Evolutionary conservation across 306 rosid species (phyloP).

Genomic region (Ormosia emarginata): DNA sequence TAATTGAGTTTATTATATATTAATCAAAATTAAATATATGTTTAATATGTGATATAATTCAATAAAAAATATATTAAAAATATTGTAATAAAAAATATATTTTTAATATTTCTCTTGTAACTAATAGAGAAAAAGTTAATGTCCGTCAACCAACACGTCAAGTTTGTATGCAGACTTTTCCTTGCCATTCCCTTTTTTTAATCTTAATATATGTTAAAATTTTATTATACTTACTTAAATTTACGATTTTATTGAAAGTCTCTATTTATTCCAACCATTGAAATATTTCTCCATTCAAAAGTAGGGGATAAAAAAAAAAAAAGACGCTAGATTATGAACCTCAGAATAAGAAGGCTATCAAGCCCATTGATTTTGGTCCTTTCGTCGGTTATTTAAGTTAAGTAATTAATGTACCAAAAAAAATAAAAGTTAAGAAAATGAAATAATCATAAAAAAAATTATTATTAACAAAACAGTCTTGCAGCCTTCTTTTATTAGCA

Average conservation of each 20-base stretch:
- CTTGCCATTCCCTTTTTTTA: background rate
- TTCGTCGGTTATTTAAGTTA: background rate
- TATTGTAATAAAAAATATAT: too few species aligned
- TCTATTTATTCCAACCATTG: background rate
- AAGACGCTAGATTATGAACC: background rate
- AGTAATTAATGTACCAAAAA: too few species aligned
- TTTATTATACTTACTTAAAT: background rate
- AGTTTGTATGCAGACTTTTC: background rate
- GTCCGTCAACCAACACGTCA: background rate
- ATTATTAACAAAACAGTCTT: background rate
- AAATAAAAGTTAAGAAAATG: background rate
- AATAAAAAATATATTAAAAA: too few species aligned
- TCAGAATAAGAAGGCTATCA: background rate
- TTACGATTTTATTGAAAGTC: background rate
- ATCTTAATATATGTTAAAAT: background rate
- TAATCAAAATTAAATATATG: too few species aligned
- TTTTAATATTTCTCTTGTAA: background rate
- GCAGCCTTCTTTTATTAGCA: background rate
- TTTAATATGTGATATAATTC: too few species aligned
- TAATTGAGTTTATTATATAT: too few species aligned
- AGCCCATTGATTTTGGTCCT: background rate
- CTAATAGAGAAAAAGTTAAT: background rate
- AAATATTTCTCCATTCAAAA: background rate
- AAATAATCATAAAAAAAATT: background rate
- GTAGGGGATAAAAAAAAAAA: background rate